A percentile compares a stretch with the other conserved stretches of the same genome.
Evolutionary conservation across 257 asterid species (phyloP).

Genomic region (Cinchona pubescens): DNA sequence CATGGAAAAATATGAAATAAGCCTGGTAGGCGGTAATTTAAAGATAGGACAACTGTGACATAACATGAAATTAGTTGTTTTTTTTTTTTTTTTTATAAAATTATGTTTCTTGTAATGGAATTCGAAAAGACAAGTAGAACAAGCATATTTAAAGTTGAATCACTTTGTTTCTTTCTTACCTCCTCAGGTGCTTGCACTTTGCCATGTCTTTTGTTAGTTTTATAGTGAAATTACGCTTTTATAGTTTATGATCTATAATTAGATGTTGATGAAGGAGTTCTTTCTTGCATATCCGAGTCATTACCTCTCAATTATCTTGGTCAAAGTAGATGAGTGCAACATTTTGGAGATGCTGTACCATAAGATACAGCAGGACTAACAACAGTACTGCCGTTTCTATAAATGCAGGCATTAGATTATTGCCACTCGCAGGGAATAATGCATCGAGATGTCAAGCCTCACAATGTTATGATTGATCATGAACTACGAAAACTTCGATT

Average conservation of each 20-base stretch:
- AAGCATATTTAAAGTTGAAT: neutral
- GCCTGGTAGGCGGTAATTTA: neutral
- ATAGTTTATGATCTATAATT: neutral
- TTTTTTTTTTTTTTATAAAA: too few species aligned
- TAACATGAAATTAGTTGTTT: neutral
- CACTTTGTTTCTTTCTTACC: neutral
- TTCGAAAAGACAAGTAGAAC: neutral
- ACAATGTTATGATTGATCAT: slow-evolving; percentile 36
- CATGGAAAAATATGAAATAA: neutral
- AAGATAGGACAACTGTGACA: neutral
- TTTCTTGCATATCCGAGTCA: neutral
- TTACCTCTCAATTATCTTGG: neutral
- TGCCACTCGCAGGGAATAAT: slow-evolving; percentile 35
- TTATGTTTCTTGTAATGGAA: neutral
- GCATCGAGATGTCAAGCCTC: slow-evolving; percentile 37
- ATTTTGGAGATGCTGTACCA: neutral
- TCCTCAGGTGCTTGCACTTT: neutral
- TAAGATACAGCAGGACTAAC: neutral
- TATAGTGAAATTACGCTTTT: neutral
- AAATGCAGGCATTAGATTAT: slow-evolving; percentile 28
- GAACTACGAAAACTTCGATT: slow-evolving; percentile 30
- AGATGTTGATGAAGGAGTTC: neutral
- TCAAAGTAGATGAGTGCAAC: neutral
- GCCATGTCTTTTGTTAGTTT: neutral
- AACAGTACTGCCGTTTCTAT: neutral